A percentile compares a stretch with the other conserved stretches of the same genome.
Evolutionary conservation across 495 filamentous ascomycete species (phyloP).

Genomic region (Terfezia claveryi): DNA sequence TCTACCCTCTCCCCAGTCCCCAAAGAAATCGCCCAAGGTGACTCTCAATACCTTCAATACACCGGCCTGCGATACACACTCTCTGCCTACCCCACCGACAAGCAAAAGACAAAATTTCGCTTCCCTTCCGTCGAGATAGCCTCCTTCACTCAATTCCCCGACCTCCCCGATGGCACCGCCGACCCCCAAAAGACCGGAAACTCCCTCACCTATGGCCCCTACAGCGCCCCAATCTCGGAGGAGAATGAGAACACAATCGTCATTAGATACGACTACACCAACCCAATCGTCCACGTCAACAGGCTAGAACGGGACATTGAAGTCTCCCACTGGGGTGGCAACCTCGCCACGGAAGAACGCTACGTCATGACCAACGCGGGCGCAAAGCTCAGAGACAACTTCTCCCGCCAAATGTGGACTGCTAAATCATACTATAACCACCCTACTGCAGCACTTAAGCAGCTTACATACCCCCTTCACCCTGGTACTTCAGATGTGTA

Average conservation of each 20-base stretch:
- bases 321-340: conserved; percentile 94
- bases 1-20: conserved; percentile 57
- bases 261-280: conserved; percentile 89
- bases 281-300: conserved; percentile 56
- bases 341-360: conserved; percentile 79
- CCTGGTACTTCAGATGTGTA: conserved; percentile 65
- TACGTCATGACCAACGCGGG: conserved; percentile 75
- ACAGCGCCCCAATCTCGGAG: conserved; percentile 33
- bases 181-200: conserved; percentile 68
- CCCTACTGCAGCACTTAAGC: conserved; percentile 52
- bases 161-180: conserved; percentile 34
- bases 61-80: conserved; percentile 59
- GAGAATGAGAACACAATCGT: conserved; percentile 39
- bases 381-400: conserved; percentile 61
- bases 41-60: conserved; percentile 70
- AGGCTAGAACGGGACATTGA: conserved; percentile 74
- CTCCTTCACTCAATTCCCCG: conserved; percentile 57
- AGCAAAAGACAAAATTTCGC: conserved; percentile 95
- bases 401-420: conserved; percentile 69
- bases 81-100: conserved; percentile 60
- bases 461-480: conserved; percentile 55
- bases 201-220: conserved; percentile 84
- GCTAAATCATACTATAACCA: conserved; percentile 55
- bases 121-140: conserved; percentile 55
- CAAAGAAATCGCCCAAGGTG: conserved; percentile 51